A percentile compares a stretch with the other conserved stretches of the same genome.
These are phyloP conservation scores for Aurantiochytrium sp. DNA, from an alignment of 108 stramenopile species.

Conservation along the genomic window DNA sequence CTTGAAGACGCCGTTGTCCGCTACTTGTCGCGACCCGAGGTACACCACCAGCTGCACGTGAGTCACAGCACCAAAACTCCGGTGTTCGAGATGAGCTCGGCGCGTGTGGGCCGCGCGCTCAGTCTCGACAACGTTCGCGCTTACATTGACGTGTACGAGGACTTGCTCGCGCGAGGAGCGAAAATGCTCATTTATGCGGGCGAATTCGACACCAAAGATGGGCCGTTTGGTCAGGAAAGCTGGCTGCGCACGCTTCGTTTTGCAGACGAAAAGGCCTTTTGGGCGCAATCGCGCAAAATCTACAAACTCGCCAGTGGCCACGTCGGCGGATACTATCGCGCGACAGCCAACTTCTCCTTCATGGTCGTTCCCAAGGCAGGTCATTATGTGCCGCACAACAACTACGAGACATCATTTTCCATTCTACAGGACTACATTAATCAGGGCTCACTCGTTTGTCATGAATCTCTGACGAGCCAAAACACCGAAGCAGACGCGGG, in stretches of 20 bases:
- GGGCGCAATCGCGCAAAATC: not conserved
- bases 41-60: not conserved
- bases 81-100: not conserved
- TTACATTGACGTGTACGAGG: not conserved
- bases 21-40: not conserved
- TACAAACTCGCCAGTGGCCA: not conserved
- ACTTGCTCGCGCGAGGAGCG: not conserved
- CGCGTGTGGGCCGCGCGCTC: not conserved
- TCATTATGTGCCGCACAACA: conserved; percentile 12
- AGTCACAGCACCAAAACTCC: not conserved
- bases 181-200: not conserved
- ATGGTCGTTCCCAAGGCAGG: not conserved
- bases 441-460: too few species aligned
- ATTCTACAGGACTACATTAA: not conserved
- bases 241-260: not conserved
- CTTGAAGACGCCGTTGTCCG: not conserved
- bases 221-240: not conserved
- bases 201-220: conserved; percentile 3
- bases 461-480: not conserved
- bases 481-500: not conserved
- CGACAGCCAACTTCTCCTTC: not conserved
- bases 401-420: not conserved
- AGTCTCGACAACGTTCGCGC: not conserved
- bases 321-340: not conserved
- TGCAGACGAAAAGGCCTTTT: not conserved